Percentiles rank a stretch among this genome's conserved stretches.
Evolutionary conservation across 2,329 filamentous ascomycete genomes (phyloP).

Genomic region (Leptodontidium sp.): DNA sequence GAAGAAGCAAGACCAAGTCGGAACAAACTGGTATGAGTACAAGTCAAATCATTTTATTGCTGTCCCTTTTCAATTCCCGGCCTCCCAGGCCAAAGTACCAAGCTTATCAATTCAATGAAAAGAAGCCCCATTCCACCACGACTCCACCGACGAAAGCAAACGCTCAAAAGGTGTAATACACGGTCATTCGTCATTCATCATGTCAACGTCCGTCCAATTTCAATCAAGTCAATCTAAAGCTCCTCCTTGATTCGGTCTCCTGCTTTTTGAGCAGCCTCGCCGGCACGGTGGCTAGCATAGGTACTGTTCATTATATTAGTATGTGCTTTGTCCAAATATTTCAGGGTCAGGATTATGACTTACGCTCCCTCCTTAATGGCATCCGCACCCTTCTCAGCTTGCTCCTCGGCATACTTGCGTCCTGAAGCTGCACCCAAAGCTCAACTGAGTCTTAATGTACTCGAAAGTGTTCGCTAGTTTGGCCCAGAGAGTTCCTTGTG

Average conservation of each 20-base stretch:
- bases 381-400: slow-evolving; percentile 57
- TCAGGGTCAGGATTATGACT: background rate
- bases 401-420: slow-evolving; percentile 50
- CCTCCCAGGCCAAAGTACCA: slow-evolving; percentile 15
- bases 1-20: background rate
- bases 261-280: slow-evolving; percentile 48
- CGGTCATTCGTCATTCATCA: slow-evolving; percentile 15
- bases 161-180: slow-evolving; percentile 19
- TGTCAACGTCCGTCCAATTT: slow-evolving; percentile 4
- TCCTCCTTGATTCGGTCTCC: slow-evolving; percentile 47
- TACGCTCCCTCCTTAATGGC: slow-evolving; percentile 45
- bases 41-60: slow-evolving; percentile 9
- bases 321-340: too few relatives aligned
- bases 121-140: slow-evolving; percentile 15
- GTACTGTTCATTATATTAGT: slow-evolving; percentile 24
- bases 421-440: slow-evolving; percentile 56
- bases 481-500: slow-evolving; percentile 70
- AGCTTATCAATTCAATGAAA: slow-evolving; percentile 11
- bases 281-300: slow-evolving; percentile 46
- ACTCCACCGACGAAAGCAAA: slow-evolving; percentile 29
- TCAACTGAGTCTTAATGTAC: slow-evolving; percentile 58
- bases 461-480: slow-evolving; percentile 60
- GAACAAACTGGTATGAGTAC: background rate
- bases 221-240: slow-evolving; percentile 39
- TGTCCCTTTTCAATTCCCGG: slow-evolving; percentile 21